Base-by-base conservation (phyloP, 2,329 filamentous ascomycete genomes). In the Anisogramma anomala region DNA sequence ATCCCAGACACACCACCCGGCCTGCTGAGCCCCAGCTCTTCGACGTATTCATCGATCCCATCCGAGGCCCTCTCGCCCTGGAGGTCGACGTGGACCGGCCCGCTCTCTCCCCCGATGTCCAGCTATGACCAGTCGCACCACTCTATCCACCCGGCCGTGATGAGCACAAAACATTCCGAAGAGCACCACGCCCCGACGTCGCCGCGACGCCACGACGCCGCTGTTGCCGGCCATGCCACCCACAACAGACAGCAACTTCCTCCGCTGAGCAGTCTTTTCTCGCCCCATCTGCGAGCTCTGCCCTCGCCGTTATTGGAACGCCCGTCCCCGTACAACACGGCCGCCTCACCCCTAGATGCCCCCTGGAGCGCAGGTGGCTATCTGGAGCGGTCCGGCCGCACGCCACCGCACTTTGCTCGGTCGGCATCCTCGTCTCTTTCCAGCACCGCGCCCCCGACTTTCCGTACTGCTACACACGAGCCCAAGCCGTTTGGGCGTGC, bases 221-320 rank as follows among this genome's bases (percentile, higher is more conserved):
- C n/a, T n/a, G n/a, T n/a, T n/a, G n/a, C n/a, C n/a, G n/a, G n/a
- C n/a, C n/a, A n/a, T n/a, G n/a, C n/a, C n/a, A n/a, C n/a, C n/a
- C n/a, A n/a, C n/a, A n/a, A n/a, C n/a, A n/a, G n/a, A n/a, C n/a
- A n/a, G n/a, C 67, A 72, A 50, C 64, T 77, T 17, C 73, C 73
- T 2, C 67, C 73, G 5, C 51, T 77, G 48, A 75, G 69, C 56
- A 76, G 71, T 49, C 57, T 77, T 13, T 74, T 77, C 49, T 67
- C 68, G 5, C 60, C 67, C 4, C 55, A 64, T 33, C 56, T 63
- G 25, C 61, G 65, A 36, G 59, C 66, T 19, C 50, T 66, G 36
- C 62, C 64, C 45, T 70, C 71, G 27, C 65, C 69, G 35, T 53
- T 60, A 17, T 62, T 64, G 15, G 70, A 72, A 25, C 64, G 66